Evolutionary conservation across 23 red algal genomes (phyloP).

Genomic region (Gracilaria gracilis): DNA sequence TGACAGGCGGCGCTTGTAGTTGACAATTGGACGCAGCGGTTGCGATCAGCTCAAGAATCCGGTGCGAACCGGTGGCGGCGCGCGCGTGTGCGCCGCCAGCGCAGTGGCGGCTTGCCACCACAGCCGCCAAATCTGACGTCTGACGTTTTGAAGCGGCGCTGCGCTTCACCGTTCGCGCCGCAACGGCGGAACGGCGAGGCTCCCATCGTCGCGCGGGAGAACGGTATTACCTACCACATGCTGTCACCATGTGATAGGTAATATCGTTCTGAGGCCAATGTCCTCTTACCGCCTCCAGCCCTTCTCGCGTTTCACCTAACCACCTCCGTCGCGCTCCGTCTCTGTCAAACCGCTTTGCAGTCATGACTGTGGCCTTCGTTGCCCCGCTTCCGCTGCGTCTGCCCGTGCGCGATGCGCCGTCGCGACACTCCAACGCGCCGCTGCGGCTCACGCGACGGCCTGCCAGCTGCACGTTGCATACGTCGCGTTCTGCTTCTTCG

Average conservation of each 20-base stretch:
- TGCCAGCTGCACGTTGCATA: neutral
- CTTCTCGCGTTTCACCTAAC: neutral
- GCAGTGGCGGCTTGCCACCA: neutral
- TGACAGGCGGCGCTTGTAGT: neutral
- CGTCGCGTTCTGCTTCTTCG: neutral
- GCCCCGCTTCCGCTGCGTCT: constrained; percentile 2
- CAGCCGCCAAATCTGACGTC: neutral
- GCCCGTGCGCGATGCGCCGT: too few species aligned
- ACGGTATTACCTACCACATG: too few species aligned
- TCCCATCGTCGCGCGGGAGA: too few species aligned
- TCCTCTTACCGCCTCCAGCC: too few species aligned
- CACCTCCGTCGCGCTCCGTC: neutral
- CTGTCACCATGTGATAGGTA: too few species aligned
- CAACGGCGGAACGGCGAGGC: too few species aligned
- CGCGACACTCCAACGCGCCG: neutral
- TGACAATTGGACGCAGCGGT: neutral
- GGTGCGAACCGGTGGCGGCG: neutral
- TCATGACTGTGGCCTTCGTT: neutral
- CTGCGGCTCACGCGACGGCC: neutral
- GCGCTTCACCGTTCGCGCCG: too few species aligned
- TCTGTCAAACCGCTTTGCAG: too few species aligned
- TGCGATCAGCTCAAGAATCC: constrained; percentile 1
- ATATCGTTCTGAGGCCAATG: too few species aligned
- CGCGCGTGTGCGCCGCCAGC: neutral
- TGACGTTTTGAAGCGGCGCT: neutral